Conservation (phyloP, 1,284 basidiomycete species). For the Ceratobasidium sp. region DNA sequence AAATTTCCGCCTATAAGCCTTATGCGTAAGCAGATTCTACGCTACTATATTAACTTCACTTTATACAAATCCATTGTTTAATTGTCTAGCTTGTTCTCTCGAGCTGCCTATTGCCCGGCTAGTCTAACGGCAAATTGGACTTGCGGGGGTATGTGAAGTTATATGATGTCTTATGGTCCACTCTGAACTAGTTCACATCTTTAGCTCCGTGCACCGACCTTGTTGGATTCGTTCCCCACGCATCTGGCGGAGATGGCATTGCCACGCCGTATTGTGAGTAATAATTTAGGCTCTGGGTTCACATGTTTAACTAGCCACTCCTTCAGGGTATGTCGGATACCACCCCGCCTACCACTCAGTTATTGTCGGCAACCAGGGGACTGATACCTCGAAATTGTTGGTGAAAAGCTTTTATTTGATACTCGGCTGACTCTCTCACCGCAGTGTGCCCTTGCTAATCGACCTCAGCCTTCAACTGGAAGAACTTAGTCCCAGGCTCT, state of each 20-base stretch:
- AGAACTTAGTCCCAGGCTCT: not conserved
- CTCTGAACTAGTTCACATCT: not conserved
- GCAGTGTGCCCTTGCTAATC: constrained; percentile 18
- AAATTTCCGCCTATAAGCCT: constrained; percentile 13
- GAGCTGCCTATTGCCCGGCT: constrained; percentile 37
- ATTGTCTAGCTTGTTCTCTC: not conserved
- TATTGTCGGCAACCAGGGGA: constrained; percentile 48
- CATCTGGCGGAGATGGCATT: constrained; percentile 47
- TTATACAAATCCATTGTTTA: not conserved
- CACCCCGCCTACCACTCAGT: constrained; percentile 24
- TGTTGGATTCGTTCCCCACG: constrained; percentile 44
- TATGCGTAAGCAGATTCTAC: constrained; percentile 10
- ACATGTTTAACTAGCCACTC: not conserved
- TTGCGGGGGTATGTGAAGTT: constrained; percentile 21
- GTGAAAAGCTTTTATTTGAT: not conserved
- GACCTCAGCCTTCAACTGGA: constrained; percentile 12
- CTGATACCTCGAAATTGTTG: constrained; percentile 46
- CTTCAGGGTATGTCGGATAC: constrained; percentile 38
- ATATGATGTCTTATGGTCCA: not conserved
- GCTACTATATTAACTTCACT: not conserved
- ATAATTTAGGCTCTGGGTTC: not conserved
- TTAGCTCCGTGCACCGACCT: constrained; percentile 46
- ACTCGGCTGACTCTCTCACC: not conserved
- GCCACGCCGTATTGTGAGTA: constrained; percentile 40
- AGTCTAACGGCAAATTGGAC: constrained; percentile 32